Conservation (phyloP, 768 basidiomycete species). For the Leccinellum albellum region DNA sequence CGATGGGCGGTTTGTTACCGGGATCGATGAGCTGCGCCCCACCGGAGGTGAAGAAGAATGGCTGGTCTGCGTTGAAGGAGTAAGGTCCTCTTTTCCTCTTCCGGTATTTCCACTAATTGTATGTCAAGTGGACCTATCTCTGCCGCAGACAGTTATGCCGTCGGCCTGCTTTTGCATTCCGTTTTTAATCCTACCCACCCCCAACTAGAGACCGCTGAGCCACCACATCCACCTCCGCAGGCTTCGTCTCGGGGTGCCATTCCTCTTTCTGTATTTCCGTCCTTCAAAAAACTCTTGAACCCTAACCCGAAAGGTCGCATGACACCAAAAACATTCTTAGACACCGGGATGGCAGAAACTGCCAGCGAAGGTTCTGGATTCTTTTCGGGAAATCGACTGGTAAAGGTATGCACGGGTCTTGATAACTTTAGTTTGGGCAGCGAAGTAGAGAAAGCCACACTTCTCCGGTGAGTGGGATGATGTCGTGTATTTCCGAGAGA, state of each 20-base stretch:
- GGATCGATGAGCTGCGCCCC: conserved; percentile 59
- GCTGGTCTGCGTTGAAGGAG: conserved; percentile 85
- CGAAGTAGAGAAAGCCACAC: conserved; percentile 71
- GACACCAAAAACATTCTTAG: conserved; percentile 72
- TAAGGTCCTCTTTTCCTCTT: conserved; percentile 31
- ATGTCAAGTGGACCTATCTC: conserved; percentile 45
- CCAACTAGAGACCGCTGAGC: conserved; percentile 60
- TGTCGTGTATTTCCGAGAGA: neutral
- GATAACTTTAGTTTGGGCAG: conserved; percentile 79
- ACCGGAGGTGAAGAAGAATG: conserved; percentile 86
- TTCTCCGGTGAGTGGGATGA: conserved; percentile 55
- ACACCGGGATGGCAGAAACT: conserved; percentile 71
- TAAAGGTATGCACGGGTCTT: conserved; percentile 79
- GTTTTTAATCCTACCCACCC: conserved; percentile 87
- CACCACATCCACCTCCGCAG: conserved; percentile 75
- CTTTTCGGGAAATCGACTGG: conserved; percentile 77
- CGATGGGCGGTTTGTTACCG: conserved; percentile 60
- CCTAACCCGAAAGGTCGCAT: conserved; percentile 82
- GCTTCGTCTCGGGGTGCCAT: conserved; percentile 75
- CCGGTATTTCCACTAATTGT: neutral
- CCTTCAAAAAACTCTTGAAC: conserved; percentile 85
- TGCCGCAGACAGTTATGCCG: conserved; percentile 79
- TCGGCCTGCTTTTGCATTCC: conserved; percentile 80
- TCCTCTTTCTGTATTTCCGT: conserved; percentile 68
- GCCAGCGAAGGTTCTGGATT: conserved; percentile 62